Percentiles rank a stretch among this genome's conserved stretches.
These are phyloP conservation scores for Oryza officinalis DNA, from an alignment of 176 grass and related monocot genomes.

Conservation along the genomic window DNA sequence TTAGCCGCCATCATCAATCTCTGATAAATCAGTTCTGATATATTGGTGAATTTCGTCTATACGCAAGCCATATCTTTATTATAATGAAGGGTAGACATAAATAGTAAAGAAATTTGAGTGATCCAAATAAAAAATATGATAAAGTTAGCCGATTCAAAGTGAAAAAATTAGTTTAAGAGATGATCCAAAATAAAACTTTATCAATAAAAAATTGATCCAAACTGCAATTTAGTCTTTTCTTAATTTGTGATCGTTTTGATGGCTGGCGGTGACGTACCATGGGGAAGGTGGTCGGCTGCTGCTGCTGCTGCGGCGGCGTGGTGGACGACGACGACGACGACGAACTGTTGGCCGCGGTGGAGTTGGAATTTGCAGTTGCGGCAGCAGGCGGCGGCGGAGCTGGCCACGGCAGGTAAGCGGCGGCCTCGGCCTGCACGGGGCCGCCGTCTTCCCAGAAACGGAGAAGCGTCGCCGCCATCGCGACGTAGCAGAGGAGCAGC, in stretches of 20 bases:
- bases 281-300: neutral
- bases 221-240: no score
- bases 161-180: no score
- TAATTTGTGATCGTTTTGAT: neutral
- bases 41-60: no score
- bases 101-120: no score
- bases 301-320: neutral
- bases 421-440: neutral
- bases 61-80: no score
- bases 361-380: neutral
- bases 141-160: no score
- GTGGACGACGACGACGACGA: neutral
- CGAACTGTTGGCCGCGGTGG: neutral
- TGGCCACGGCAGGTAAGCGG: neutral
- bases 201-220: no score
- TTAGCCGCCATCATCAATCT: no score
- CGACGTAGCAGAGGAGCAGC: constrained; percentile 5
- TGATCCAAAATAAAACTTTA: no score
- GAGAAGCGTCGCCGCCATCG: neutral
- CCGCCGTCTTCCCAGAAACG: neutral
- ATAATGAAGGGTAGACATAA: no score
- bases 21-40: no score
- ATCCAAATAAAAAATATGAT: no score
- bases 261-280: neutral
- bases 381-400: neutral